Percentiles rank a stretch among this genome's conserved stretches.
Conservation (phyloP, 495 filamentous ascomycete species). For the Hyaloscypha hepaticicola region DNA sequence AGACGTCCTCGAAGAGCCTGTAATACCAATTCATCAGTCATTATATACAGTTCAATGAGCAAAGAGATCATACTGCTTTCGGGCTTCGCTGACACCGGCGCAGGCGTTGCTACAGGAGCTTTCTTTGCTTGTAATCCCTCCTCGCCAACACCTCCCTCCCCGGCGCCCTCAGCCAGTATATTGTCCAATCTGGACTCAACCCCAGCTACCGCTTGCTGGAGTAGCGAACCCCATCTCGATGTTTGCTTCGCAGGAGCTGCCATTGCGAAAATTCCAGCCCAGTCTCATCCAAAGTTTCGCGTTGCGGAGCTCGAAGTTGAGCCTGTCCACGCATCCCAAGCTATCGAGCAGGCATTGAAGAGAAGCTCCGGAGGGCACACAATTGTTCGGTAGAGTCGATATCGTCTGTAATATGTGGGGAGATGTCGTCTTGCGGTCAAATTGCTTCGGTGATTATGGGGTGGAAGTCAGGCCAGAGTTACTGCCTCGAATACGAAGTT, state of each 20-base stretch:
- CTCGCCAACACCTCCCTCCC: constrained; percentile 38
- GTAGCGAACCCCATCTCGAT: constrained; percentile 77
- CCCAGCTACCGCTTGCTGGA: constrained; percentile 88
- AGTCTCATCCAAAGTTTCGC: neutral
- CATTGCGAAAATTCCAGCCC: constrained; percentile 29
- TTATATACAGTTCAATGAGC: neutral
- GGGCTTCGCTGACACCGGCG: constrained; percentile 33
- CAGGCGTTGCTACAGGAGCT: constrained; percentile 10
- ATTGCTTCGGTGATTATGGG: neutral
- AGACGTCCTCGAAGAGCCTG: constrained; percentile 51
- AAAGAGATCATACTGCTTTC: constrained; percentile 14
- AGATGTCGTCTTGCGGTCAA: neutral
- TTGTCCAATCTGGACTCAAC: constrained; percentile 91
- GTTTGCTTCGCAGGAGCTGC: constrained; percentile 40
- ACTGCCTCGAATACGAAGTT: constrained; percentile 5
- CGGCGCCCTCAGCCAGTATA: constrained; percentile 79
- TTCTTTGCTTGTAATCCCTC: constrained; percentile 16
- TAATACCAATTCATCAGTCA: constrained; percentile 5
- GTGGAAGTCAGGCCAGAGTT: neutral
- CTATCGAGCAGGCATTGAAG: constrained; percentile 5
- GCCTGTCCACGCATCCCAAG: constrained; percentile 20
- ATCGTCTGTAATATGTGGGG: neutral
- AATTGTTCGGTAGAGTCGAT: neutral
- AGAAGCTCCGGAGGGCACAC: neutral
- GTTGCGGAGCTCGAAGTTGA: constrained; percentile 15